Conservation (phyloP, 495 filamentous ascomycete genomes). For the Aspergillus panamensis region DNA sequence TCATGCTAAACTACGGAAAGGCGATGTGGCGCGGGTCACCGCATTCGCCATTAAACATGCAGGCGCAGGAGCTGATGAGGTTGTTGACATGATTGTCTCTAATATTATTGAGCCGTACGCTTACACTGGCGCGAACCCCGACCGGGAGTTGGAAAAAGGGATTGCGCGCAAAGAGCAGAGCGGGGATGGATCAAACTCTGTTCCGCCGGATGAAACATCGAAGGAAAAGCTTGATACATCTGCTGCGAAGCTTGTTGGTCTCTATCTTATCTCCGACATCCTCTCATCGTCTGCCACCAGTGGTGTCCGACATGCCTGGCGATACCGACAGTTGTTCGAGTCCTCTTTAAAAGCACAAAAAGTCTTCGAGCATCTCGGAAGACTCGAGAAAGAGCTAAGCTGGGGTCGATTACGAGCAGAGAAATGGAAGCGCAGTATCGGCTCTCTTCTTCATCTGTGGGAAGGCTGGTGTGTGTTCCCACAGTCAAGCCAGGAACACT, state of each 20-base stretch:
- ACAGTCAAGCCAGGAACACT: constrained; percentile 66
- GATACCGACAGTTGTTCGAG: constrained; percentile 86
- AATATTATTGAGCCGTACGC: constrained; percentile 73
- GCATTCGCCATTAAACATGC: constrained; percentile 89
- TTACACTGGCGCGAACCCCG: constrained; percentile 57
- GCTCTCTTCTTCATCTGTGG: constrained; percentile 71
- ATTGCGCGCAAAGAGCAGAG: constrained; percentile 37
- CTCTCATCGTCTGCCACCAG: constrained; percentile 78
- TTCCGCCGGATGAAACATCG: constrained; percentile 28
- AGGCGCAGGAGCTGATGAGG: constrained; percentile 74
- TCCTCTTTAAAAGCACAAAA: constrained; percentile 60
- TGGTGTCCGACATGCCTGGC: constrained; percentile 84
- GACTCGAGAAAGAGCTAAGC: constrained; percentile 66
- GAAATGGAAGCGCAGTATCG: constrained; percentile 86
- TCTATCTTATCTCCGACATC: constrained; percentile 87
- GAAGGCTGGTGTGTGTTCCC: constrained; percentile 88
- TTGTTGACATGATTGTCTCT: constrained; percentile 78
- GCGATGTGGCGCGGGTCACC: constrained; percentile 82
- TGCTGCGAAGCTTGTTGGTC: constrained; percentile 70
- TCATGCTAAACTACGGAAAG: constrained; percentile 70
- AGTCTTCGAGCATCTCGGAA: constrained; percentile 78
- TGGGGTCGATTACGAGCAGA: constrained; percentile 85
- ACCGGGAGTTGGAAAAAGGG: constrained; percentile 42
- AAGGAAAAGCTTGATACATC: constrained; percentile 61
- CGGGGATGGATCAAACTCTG: constrained; percentile 29